These are phyloP conservation scores for Solanum acaule DNA, from an alignment of 257 asterid genomes.

Conservation along the genomic window DNA sequence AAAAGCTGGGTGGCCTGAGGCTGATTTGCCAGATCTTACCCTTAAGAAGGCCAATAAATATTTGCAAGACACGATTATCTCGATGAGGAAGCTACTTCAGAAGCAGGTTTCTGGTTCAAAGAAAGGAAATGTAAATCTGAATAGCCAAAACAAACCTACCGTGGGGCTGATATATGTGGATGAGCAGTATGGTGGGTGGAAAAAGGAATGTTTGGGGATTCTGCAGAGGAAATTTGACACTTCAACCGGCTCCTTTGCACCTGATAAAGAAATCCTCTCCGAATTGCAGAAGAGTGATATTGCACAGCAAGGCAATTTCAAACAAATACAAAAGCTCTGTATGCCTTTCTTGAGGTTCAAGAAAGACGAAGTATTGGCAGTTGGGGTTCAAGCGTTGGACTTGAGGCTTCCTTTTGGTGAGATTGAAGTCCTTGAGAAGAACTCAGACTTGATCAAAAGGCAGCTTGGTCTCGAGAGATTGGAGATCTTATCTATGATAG, in stretches of 20 bases:
- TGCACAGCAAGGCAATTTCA: constrained; percentile 52
- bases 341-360: constrained; percentile 93
- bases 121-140: constrained; percentile 35
- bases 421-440: constrained; percentile 57
- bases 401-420: constrained; percentile 83
- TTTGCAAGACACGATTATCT: constrained; percentile 64
- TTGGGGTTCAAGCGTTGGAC: constrained; percentile 72
- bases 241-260: constrained; percentile 42
- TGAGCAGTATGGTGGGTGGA: constrained; percentile 87
- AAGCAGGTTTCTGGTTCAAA: constrained; percentile 72
- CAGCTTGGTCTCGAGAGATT: constrained; percentile 72
- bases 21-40: constrained; percentile 59
- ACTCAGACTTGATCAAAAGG: constrained; percentile 55
- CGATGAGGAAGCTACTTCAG: constrained; percentile 84
- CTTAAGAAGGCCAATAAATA: constrained; percentile 70
- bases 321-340: constrained; percentile 65
- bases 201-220: constrained; percentile 60
- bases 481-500: constrained; percentile 48
- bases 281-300: constrained; percentile 60
- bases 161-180: constrained; percentile 59
- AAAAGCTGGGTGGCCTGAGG: constrained; percentile 76
- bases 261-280: constrained; percentile 65
- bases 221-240: constrained; percentile 48
- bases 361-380: constrained; percentile 62
- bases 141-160: constrained; percentile 41